Evolutionary conservation across 352 stramenopile genomes (phyloP), one percentile per base, ranked within the genome.

Genomic region (Phytophthora cactorum): DNA sequence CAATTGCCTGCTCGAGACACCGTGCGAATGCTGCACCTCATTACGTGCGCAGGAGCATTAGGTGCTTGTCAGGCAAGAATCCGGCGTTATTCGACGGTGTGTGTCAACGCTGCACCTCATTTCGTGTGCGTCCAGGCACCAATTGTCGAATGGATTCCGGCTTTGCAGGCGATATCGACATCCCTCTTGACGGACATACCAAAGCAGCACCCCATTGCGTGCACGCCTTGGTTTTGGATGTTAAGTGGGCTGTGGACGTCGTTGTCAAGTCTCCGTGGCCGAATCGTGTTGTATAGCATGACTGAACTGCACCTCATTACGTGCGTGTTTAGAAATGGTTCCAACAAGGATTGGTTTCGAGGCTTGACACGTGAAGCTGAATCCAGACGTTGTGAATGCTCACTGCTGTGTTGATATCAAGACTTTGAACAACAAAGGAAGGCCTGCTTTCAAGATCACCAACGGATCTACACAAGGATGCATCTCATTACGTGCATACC

Each of bases 221-320:
- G 63, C 52, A 55, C 7, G 44, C 62, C 53, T 29, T 17, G 45
- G 44, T 7, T 43, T 14, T 63, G 8, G 14, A 45, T 47, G 36
- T 54, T 55, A 1, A 44, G 41, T 10, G 39, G 34, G 59, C 10
- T 14, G 44, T 56, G 7, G 25, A 44, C 9, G 9, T 59, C 52
- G 45, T 46, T 59, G 52, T 56, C 55, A 52, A 66, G 43, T 55
- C 52, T 64, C 57, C 27, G 8, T 51, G 22, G 36, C 32, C 38
- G 28, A 59, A 45, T 56, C n/a, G 59, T 46, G n/a, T 56, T 49
- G 52, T 65, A 43, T 22, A 22, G 22, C 9, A 22, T 59, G 5
- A 51, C 27, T 53, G 46, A 66, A 62, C 31, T 60, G 64, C 64
- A 73, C 55, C 64, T 77, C 69, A 77, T 75, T 72, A 54, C 63